Evolutionary conservation across 2,329 filamentous ascomycete genomes (phyloP).

Genomic region (Escovopsis sp.): DNA sequence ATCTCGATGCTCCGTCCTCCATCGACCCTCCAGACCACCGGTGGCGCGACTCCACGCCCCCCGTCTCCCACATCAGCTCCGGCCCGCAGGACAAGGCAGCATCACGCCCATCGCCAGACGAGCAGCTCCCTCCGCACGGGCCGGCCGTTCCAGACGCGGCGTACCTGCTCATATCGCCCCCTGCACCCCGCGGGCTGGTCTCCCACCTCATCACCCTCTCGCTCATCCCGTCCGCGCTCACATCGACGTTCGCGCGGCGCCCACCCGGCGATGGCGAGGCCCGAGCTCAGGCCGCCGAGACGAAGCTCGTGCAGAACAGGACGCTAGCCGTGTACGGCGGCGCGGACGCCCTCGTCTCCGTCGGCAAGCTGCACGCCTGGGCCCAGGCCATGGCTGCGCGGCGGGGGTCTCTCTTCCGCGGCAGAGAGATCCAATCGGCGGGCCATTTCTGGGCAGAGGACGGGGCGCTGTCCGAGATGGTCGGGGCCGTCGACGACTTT

Average conservation of each 20-base stretch:
- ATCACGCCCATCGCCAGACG: constrained; percentile 4
- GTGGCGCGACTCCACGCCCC: no score
- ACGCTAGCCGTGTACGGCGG: constrained; percentile 64
- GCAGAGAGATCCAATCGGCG: constrained; percentile 34
- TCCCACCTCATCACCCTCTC: constrained; percentile 50
- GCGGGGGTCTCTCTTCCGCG: constrained; percentile 30
- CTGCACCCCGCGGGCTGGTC: constrained; percentile 37
- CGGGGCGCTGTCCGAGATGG: constrained; percentile 25
- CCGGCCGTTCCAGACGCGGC: constrained; percentile 27
- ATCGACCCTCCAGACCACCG: no score
- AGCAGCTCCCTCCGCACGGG: no score
- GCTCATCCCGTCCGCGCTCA: constrained; percentile 24
- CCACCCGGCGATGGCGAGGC: constrained; percentile 3
- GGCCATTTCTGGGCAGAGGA: constrained; percentile 51
- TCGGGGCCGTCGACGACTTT: constrained; percentile 14
- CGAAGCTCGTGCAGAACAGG: constrained; percentile 41
- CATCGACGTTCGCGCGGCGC: constrained; percentile 12
- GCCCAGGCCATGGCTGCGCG: constrained; percentile 31
- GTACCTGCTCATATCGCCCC: constrained; percentile 54
- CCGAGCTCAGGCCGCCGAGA: constrained; percentile 24
- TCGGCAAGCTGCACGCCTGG: constrained; percentile 54
- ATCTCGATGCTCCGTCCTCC: no score
- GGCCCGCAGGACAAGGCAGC: no score
- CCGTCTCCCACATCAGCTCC: no score
- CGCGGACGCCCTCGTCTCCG: constrained; percentile 57